These are phyloP conservation scores for Musa acuminata DNA, from an alignment of 176 grass and related monocot genomes.

Conservation along the genomic window DNA sequence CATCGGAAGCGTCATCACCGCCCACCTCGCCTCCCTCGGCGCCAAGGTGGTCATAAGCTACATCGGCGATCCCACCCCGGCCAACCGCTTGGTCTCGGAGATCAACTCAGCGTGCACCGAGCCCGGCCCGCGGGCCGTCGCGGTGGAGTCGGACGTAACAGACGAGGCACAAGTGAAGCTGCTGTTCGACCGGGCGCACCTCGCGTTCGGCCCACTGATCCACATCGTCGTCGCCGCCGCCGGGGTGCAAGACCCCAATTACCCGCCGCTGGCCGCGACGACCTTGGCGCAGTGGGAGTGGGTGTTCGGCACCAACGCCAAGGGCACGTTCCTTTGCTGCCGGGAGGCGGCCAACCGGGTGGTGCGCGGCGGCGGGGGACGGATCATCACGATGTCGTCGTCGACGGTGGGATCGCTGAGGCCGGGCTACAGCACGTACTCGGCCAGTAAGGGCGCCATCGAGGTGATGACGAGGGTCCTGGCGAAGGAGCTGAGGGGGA, in stretches of 20 bases:
- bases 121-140: slow-evolving; percentile 16
- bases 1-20: slow-evolving; percentile 45
- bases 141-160: not conserved
- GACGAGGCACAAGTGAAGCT: not conserved
- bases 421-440: slow-evolving; percentile 30
- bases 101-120: slow-evolving; percentile 19
- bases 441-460: slow-evolving; percentile 38
- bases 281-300: not conserved
- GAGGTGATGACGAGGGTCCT: slow-evolving; percentile 49
- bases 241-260: not conserved
- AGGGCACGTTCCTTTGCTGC: slow-evolving; percentile 9
- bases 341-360: slow-evolving; percentile 5
- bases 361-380: not conserved
- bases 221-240: not conserved
- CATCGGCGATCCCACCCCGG: slow-evolving; percentile 28
- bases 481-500: slow-evolving; percentile 36
- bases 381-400: slow-evolving; percentile 35
- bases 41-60: slow-evolving; percentile 50
- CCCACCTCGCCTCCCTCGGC: slow-evolving; percentile 49
- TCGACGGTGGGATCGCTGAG: slow-evolving; percentile 33
- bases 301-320: not conserved
- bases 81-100: slow-evolving; percentile 16
- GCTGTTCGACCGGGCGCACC: not conserved
- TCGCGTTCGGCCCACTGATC: not conserved
- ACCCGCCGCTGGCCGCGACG: not conserved